Base-by-base conservation (phyloP, 2,329 filamentous ascomycete genomes). In the Fusarium sp. region DNA sequence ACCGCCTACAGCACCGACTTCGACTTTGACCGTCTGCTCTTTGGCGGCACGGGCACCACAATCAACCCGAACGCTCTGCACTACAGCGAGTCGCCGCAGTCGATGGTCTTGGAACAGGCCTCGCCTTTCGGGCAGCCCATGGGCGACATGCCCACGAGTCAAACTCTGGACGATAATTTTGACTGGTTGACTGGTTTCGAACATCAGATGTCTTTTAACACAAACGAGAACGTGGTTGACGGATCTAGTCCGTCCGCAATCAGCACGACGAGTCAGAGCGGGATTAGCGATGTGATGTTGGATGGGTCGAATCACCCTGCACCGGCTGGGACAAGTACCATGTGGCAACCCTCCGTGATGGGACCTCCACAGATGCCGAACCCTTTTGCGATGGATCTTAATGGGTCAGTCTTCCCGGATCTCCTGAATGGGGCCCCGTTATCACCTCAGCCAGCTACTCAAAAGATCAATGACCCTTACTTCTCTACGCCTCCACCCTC, bases 181-280 rank as follows among this genome's bases (percentile, higher is more conserved):
- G 91, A 93, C 74, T 98, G 93, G 93, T 76, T 88, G 68, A 90
- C 90, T 64, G 91, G 91, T 20, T 92, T 97, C 77, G 93, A 96
- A 69, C 88, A 90, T 74, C 88, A 91, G 49, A 88, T 95, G 84
- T 87, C 87, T 7, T 89, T 93, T 77, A 86, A 85, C 73, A 82
- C 84, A 60, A 91, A 91, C 74, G 93, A 97, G 73, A 91, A 90
- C 70, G 93, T 92, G 27, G 87, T 97, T 58, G 95, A 97, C 74
- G 93, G 92, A 64, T 98, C 96, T 10, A 98, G 96, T 13, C 96
- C 96, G 14, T 98, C 96, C 8, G 93, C 93, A 50, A 95, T 98
- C 79, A 98, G 95, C 82, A 97, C 93, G 44, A 93, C 92, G 64
- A 98, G 94, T 80, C 94, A 96, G 76, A 95, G 92, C 78, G 92